Evolutionary conservation across 805 yeast species (phyloP), one percentile per base, ranked within the genome.

Genomic region (Lipomyces anomalus): DNA sequence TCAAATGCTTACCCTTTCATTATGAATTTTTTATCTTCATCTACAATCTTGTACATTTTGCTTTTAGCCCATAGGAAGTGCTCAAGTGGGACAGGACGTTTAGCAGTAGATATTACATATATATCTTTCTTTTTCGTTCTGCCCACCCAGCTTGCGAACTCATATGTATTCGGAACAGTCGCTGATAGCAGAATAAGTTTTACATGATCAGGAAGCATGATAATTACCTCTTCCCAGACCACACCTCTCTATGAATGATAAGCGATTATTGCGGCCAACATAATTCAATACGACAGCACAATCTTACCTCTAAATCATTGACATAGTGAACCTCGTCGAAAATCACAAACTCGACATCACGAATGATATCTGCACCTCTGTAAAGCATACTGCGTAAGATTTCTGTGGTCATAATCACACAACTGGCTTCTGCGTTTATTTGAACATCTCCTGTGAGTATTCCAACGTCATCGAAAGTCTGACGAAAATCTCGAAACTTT

Each of bases 201-300:
- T 47, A 92, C 92, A 61, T 92, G 97, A 53, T 89, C 96, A 0
- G 98, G 98, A 28, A 92, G 70, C 95, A 92, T 87, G 57, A 92
- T 92, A 50, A 92, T 92, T 20, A 92, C 97, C 67, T 92, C 98
- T 68, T 92, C 98, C 98, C 98, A 92, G 3, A 92, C 98, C 11
- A 92, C 98, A 60, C 98, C 98, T 65, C 98, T 79, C 59, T 40
- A 20, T 24, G 26, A 1, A 13, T 18, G 32, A 24, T 23, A 36
- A 16, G 23, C 20, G 11, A 36, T n/a, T 16, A 13, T 18, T 29
- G 18, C 5, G 13, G 18, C 16, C 18, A 6, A 4, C 13, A 5
- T 16, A 11, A 5, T 11, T 32, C 5, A 9, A 29, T 13, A 6
- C 7, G 20, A 9, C 5, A 11, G 20, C 7, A 9, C 17, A 13